A percentile compares a stretch with the other conserved stretches of the same genome.
phyloP scores from a whole-genome alignment of 495 filamentous ascomycete genomes.

The Amniculicola lignicola region DNA sequence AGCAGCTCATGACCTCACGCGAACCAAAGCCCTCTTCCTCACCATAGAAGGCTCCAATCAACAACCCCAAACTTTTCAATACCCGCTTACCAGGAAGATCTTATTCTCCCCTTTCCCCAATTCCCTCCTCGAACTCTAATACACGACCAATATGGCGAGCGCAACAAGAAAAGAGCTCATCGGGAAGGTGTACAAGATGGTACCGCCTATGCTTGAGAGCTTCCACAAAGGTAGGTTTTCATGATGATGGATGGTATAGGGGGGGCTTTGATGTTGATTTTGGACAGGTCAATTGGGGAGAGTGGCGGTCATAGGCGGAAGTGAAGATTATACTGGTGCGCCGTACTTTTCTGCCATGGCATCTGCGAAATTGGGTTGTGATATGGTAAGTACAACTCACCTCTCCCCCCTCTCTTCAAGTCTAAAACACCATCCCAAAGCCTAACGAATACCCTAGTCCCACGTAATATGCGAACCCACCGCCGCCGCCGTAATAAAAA shows the following conservation, averaged over 20 bases:
- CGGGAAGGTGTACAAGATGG: conserved; percentile 77
- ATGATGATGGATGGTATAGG: neutral
- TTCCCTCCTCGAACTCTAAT: no score
- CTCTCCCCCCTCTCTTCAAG: conserved; percentile 5
- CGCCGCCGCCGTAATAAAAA: conserved; percentile 84
- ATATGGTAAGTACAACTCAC: conserved; percentile 34
- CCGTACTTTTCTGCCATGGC: conserved; percentile 98
- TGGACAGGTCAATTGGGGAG: conserved; percentile 79
- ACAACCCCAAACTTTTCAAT: no score
- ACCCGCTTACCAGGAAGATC: no score
- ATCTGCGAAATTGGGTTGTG: conserved; percentile 69
- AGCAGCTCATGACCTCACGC: no score
- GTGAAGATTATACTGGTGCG: conserved; percentile 92
- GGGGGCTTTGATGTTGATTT: conserved; percentile 1
- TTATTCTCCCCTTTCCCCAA: no score
- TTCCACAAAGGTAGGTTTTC: conserved; percentile 82
- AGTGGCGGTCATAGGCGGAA: conserved; percentile 91
- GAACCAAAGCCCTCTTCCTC: no score
- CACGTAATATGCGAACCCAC: conserved; percentile 94
- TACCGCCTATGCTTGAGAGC: conserved; percentile 90
- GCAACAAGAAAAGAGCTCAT: conserved; percentile 66
- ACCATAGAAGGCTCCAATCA: no score
- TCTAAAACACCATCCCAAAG: neutral
- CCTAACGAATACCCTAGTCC: conserved; percentile 53
- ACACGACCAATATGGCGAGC: no score